Conservation (phyloP, 2,329 filamentous ascomycete species). For the Chaetomium globosum region DNA sequence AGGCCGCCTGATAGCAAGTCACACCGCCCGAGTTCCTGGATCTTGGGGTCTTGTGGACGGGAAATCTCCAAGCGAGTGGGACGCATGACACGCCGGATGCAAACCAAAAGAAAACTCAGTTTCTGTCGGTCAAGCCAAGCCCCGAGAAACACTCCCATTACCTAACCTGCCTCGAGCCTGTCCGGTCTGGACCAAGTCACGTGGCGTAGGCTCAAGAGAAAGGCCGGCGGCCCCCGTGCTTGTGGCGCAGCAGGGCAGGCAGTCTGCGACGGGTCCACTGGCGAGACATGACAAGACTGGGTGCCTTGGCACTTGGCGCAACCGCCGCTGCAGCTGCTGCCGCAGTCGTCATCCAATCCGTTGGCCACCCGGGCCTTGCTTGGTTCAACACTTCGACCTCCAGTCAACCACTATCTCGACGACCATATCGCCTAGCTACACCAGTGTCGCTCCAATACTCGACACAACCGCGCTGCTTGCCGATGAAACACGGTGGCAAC, state of each 20-base stretch:
- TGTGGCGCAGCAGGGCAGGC: conserved; percentile 13
- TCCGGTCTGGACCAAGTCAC: not conserved
- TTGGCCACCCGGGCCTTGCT: not conserved
- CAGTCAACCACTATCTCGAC: not conserved
- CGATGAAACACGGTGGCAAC: not conserved
- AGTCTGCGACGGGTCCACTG: not conserved
- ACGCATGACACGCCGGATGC: conserved; percentile 9
- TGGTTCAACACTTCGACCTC: conserved; percentile 5
- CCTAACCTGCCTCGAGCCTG: conserved; percentile 1
- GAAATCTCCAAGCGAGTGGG: not conserved
- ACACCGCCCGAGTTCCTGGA: conserved; percentile 1
- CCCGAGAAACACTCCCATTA: not conserved
- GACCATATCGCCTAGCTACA: not conserved
- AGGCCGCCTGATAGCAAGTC: not conserved
- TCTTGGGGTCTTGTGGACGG: not conserved
- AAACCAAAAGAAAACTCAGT: conserved; percentile 6
- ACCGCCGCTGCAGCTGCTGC: conserved; percentile 2
- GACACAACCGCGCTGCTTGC: not conserved
- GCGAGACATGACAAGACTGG: too few relatives aligned
- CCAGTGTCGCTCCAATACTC: not conserved
- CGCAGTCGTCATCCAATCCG: conserved; percentile 21
- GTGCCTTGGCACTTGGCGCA: conserved; percentile 2
- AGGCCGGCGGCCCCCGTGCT: not conserved
- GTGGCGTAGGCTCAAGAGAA: not conserved
- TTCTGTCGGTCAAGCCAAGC: conserved; percentile 2